Percentiles rank a stretch among this genome's conserved stretches.
Evolutionary conservation across 2,329 filamentous ascomycete genomes (phyloP).

Genomic region (Clonostachys solani): DNA sequence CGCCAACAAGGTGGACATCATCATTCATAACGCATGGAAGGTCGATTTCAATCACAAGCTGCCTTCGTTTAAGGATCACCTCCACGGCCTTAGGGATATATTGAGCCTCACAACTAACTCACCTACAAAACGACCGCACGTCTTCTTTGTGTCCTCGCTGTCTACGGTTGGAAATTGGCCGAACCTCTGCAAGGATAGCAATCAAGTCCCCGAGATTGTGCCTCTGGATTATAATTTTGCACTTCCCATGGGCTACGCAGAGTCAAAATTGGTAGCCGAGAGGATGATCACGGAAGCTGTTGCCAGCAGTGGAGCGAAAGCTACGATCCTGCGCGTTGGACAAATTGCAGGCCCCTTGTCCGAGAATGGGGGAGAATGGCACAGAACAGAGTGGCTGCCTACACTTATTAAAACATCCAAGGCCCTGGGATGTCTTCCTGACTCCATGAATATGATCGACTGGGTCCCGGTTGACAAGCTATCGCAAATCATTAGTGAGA

Average conservation of each 20-base stretch:
- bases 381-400: constrained; percentile 53
- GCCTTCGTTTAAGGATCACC: constrained; percentile 27
- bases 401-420: constrained; percentile 4
- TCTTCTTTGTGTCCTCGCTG: constrained; percentile 40
- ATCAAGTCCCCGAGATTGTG: constrained; percentile 1
- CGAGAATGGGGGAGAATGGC: constrained; percentile 41
- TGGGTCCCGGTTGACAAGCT: background rate
- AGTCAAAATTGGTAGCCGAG: constrained; percentile 35
- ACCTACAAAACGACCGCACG: constrained; percentile 15
- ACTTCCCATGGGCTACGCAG: constrained; percentile 30
- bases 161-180: constrained; percentile 12
- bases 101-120: constrained; percentile 33
- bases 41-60: constrained; percentile 5
- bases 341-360: constrained; percentile 38
- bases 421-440: too few species aligned
- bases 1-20: too few species aligned
- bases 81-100: constrained; percentile 44
- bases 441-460: background rate
- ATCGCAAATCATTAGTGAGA: too few species aligned
- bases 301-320: constrained; percentile 25
- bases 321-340: constrained; percentile 36
- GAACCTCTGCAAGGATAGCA: too few species aligned
- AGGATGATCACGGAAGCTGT: constrained; percentile 34
- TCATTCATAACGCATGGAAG: background rate
- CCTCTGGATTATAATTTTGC: constrained; percentile 4